Percentiles rank a stretch among this genome's conserved stretches.
phyloP scores from a whole-genome alignment of 2,329 filamentous ascomycete genomes.

The Daldinia eschscholtzii region DNA sequence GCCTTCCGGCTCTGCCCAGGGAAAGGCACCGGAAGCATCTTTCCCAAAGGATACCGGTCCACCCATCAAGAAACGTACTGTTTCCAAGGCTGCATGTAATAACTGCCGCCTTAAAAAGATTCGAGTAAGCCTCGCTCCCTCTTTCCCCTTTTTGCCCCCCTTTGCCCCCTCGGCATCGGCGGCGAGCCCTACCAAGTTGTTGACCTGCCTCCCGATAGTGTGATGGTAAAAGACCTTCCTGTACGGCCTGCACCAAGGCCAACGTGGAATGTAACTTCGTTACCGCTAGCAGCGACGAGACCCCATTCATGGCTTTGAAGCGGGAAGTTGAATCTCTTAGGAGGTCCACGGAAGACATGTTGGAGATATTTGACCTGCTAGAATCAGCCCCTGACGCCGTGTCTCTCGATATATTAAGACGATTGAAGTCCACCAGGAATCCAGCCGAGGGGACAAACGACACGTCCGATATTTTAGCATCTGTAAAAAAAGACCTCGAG shows the following conservation, averaged over 20 bases:
- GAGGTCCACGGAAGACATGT: slow-evolving; percentile 36
- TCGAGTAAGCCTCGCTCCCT: slow-evolving; percentile 28
- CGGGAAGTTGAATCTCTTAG: slow-evolving; percentile 42
- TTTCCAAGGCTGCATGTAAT: slow-evolving; percentile 44
- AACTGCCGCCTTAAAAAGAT: slow-evolving; percentile 43
- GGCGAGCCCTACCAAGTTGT: slow-evolving; percentile 8
- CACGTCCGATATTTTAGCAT: slow-evolving; percentile 34
- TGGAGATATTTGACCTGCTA: slow-evolving; percentile 39
- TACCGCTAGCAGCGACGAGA: slow-evolving; percentile 43
- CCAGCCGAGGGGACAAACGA: slow-evolving; percentile 28
- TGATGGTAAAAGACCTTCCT: slow-evolving; percentile 41
- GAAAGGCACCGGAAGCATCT: slow-evolving; percentile 28
- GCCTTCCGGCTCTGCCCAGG: slow-evolving; percentile 33
- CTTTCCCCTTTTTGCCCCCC: neutral
- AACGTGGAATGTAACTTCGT: slow-evolving; percentile 40
- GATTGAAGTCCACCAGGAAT: slow-evolving; percentile 36
- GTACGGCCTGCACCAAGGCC: slow-evolving; percentile 37
- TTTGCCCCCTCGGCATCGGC: neutral
- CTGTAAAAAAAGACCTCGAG: slow-evolving; percentile 39
- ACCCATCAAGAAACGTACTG: slow-evolving; percentile 43
- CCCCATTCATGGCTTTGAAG: slow-evolving; percentile 44
- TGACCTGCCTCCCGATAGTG: slow-evolving; percentile 30
- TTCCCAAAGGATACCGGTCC: slow-evolving; percentile 30
- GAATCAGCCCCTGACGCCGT: slow-evolving; percentile 39
- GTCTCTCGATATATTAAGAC: slow-evolving; percentile 41